Percentiles rank a stretch among this genome's conserved stretches.
phyloP scores from a whole-genome alignment of 1,284 basidiomycete genomes.

The Cryptococcus jaspeensis region DNA sequence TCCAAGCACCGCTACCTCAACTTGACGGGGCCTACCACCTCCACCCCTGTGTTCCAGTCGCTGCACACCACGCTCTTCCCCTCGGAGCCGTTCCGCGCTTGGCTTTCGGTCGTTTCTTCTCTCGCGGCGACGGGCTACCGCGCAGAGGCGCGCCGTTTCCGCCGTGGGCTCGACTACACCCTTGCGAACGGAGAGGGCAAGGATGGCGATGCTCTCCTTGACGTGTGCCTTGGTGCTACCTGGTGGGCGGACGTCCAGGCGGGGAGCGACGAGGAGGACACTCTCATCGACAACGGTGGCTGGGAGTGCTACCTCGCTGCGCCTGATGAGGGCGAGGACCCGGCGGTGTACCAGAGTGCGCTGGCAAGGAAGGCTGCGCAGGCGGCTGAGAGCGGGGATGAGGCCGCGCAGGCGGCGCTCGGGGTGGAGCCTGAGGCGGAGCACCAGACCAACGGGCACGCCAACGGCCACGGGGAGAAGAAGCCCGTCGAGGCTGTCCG shows the following conservation, averaged over 20 bases:
- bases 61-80: conserved; percentile 69
- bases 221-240: conserved; percentile 86
- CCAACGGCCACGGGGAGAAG: conserved; percentile 1
- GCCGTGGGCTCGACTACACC: conserved; percentile 93
- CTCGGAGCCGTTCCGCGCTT: conserved; percentile 81
- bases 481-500: neutral
- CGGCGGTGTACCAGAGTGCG: conserved; percentile 81
- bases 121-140: conserved; percentile 72
- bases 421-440: conserved; percentile 28
- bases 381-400: conserved; percentile 18
- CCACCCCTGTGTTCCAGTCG: conserved; percentile 58
- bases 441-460: conserved; percentile 19
- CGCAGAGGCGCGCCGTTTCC: conserved; percentile 79
- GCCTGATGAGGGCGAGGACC: conserved; percentile 89
- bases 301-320: conserved; percentile 98
- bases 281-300: conserved; percentile 70
- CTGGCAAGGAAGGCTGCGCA: conserved; percentile 44
- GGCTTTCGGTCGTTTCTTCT: conserved; percentile 77
- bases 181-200: conserved; percentile 84
- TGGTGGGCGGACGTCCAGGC: conserved; percentile 59
- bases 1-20: conserved; percentile 90
- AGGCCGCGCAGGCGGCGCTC: conserved; percentile 25
- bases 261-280: conserved; percentile 52
- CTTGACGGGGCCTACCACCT: conserved; percentile 48
- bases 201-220: conserved; percentile 68